These are phyloP conservation scores for Wickerhamomyces sp. DNA, from an alignment of 1,139 yeast genomes.

Conservation along the genomic window DNA sequence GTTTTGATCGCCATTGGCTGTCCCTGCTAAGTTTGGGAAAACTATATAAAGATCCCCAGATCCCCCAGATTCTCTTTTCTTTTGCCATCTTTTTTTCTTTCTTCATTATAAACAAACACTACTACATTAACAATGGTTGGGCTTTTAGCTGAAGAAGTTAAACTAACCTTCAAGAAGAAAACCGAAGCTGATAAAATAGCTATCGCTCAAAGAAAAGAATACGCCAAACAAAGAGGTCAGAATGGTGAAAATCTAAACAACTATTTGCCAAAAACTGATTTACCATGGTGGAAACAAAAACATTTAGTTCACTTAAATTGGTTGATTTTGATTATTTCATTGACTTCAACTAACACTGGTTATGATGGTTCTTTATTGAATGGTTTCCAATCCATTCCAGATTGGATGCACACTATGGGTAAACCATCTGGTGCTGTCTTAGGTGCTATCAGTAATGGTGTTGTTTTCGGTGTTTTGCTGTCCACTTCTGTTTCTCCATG, in stretches of 20 bases:
- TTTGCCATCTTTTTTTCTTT: background rate
- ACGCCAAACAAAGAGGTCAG: slow-evolving; percentile 1
- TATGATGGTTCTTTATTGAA: slow-evolving; percentile 50
- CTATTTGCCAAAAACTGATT: slow-evolving; percentile 26
- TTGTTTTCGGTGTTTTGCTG: slow-evolving; percentile 41
- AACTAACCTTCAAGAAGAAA: slow-evolving; percentile 9
- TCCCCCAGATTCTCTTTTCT: background rate
- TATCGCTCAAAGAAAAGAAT: slow-evolving; percentile 1
- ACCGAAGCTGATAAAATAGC: slow-evolving; percentile 2
- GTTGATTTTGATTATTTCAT: slow-evolving; percentile 34
- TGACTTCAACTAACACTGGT: slow-evolving; percentile 45
- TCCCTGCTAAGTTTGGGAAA: too few relatives aligned
- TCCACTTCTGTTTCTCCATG: slow-evolving; percentile 27
- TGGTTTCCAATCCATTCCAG: slow-evolving; percentile 41
- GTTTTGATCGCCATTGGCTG: too few relatives aligned
- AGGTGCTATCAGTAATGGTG: slow-evolving; percentile 47
- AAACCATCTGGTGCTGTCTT: slow-evolving; percentile 38
- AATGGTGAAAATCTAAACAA: slow-evolving; percentile 10
- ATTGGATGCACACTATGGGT: slow-evolving; percentile 35
- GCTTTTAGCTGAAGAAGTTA: slow-evolving; percentile 22
- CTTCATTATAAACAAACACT: background rate
- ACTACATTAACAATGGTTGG: slow-evolving; percentile 15
- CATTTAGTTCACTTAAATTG: slow-evolving; percentile 35
- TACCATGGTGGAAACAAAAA: slow-evolving; percentile 31
- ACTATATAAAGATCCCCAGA: background rate